Evolutionary conservation across 805 yeast genomes (phyloP).

Genomic region (Candida silvicultrix): DNA sequence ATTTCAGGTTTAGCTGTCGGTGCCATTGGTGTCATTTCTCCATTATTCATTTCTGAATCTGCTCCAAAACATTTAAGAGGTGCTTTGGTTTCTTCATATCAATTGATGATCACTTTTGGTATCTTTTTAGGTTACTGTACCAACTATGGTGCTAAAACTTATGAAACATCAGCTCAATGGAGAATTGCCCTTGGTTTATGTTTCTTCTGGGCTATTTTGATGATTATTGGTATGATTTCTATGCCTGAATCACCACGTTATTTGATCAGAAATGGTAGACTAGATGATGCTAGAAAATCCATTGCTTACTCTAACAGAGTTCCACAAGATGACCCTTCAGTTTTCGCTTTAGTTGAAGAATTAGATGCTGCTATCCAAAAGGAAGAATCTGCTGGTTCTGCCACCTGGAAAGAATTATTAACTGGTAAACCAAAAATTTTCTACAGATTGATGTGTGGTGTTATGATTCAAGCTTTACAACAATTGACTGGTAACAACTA

Average conservation of each 20-base stretch:
- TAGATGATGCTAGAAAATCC: slow-evolving; percentile 58
- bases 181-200: slow-evolving; percentile 62
- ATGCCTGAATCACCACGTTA: slow-evolving; percentile 76
- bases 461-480: slow-evolving; percentile 53
- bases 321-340: slow-evolving; percentile 45
- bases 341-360: slow-evolving; percentile 49
- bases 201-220: slow-evolving; percentile 38
- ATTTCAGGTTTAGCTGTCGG: slow-evolving; percentile 78
- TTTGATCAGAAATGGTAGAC: slow-evolving; percentile 45
- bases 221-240: slow-evolving; percentile 32
- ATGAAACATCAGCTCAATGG: slow-evolving; percentile 69
- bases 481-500: slow-evolving; percentile 65
- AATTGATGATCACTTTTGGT: slow-evolving; percentile 65
- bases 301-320: slow-evolving; percentile 55
- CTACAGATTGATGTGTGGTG: slow-evolving; percentile 42
- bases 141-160: slow-evolving; percentile 55
- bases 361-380: slow-evolving; percentile 56
- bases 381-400: slow-evolving; percentile 56
- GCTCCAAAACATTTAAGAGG: slow-evolving; percentile 71
- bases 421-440: slow-evolving; percentile 61
- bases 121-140: slow-evolving; percentile 73
- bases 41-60: slow-evolving; percentile 65
- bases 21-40: slow-evolving; percentile 67
- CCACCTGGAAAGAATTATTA: slow-evolving; percentile 59
- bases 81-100: slow-evolving; percentile 62